phyloP scores from a whole-genome alignment of 768 basidiomycete species.

The Xerocomus brunneocitrinus region DNA sequence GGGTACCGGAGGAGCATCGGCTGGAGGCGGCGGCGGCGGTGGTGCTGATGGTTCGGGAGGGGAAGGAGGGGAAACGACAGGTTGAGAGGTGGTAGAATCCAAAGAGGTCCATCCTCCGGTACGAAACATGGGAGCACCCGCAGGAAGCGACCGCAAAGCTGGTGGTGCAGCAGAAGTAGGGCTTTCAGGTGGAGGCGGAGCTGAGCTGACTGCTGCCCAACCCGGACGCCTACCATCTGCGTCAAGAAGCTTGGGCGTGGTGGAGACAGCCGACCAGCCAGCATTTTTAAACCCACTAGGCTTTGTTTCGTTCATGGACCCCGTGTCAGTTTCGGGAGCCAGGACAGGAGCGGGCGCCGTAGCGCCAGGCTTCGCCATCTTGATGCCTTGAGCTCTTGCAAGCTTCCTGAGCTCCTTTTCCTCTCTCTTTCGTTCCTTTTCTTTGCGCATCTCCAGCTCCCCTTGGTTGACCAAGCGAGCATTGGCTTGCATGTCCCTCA shows the following conservation, averaged over 20 bases:
- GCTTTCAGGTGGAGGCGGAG: conserved; percentile 15
- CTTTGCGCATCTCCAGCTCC: conserved; percentile 70
- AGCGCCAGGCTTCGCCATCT: conserved; percentile 40
- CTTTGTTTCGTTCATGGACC: conserved; percentile 13
- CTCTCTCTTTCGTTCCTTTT: conserved; percentile 82
- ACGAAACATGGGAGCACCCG: conserved; percentile 46
- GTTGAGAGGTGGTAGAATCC: conserved; percentile 42
- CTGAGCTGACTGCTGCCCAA: conserved; percentile 14
- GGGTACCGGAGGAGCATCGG: neutral
- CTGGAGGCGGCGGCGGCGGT: conserved; percentile 19
- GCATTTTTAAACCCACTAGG: conserved; percentile 38
- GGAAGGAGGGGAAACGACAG: conserved; percentile 19
- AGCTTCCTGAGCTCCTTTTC: conserved; percentile 83
- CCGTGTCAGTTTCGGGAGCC: conserved; percentile 17
- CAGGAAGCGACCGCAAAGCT: conserved; percentile 11
- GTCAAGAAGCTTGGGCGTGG: conserved; percentile 9
- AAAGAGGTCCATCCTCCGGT: conserved; percentile 66
- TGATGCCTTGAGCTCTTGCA: conserved; percentile 77
- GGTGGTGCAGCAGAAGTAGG: conserved; percentile 13
- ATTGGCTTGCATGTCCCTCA: conserved; percentile 77
- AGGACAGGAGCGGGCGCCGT: conserved; percentile 14
- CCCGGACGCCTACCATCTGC: conserved; percentile 10
- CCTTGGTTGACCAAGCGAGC: conserved; percentile 61
- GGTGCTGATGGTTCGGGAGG: conserved; percentile 14
- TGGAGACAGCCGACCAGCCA: conserved; percentile 44